Percentiles rank a stretch among this genome's conserved stretches.
Evolutionary conservation across 2,329 filamentous ascomycete species (phyloP).

Genomic region (Arthrobotrys sinensis): DNA sequence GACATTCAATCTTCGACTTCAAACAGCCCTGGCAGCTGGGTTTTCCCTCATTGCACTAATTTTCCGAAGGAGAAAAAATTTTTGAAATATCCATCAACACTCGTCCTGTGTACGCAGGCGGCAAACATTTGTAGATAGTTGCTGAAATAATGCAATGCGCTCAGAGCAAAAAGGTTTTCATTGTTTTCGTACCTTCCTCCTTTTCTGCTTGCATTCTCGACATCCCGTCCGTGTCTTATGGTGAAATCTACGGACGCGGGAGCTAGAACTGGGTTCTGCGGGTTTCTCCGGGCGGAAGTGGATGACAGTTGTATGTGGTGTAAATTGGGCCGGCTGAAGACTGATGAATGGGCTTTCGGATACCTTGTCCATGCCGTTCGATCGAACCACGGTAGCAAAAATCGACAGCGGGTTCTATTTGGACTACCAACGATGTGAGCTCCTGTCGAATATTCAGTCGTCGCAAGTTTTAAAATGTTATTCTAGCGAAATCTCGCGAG

Average conservation of each 20-base stretch:
- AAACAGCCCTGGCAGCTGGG: slow-evolving; percentile 52
- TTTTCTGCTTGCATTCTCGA: slow-evolving; percentile 56
- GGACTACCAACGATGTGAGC: background rate
- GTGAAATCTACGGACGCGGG: slow-evolving; percentile 51
- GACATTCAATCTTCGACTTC: slow-evolving; percentile 46
- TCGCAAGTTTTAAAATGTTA: slow-evolving; percentile 1
- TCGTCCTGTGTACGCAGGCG: background rate
- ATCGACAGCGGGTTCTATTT: background rate
- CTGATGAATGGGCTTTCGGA: slow-evolving; percentile 49
- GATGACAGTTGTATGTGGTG: slow-evolving; percentile 41
- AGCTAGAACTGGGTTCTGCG: slow-evolving; percentile 25
- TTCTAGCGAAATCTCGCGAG: slow-evolving; percentile 13
- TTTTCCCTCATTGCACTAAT: slow-evolving; percentile 57
- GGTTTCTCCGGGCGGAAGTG: slow-evolving; percentile 53
- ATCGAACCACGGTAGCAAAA: slow-evolving; percentile 13
- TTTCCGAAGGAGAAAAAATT: background rate
- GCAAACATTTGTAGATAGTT: background rate
- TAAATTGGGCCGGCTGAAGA: slow-evolving; percentile 37
- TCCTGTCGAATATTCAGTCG: slow-evolving; percentile 14
- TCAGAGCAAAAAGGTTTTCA: background rate
- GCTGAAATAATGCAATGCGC: background rate
- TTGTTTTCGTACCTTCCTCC: slow-evolving; percentile 49
- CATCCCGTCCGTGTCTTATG: slow-evolving; percentile 56
- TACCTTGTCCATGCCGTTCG: slow-evolving; percentile 34
- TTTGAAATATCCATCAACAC: slow-evolving; percentile 27